A percentile compares a stretch with the other conserved stretches of the same genome.
phyloP scores from a whole-genome alignment of 2,329 filamentous ascomycete species.

The Ramichloridium luteum region DNA sequence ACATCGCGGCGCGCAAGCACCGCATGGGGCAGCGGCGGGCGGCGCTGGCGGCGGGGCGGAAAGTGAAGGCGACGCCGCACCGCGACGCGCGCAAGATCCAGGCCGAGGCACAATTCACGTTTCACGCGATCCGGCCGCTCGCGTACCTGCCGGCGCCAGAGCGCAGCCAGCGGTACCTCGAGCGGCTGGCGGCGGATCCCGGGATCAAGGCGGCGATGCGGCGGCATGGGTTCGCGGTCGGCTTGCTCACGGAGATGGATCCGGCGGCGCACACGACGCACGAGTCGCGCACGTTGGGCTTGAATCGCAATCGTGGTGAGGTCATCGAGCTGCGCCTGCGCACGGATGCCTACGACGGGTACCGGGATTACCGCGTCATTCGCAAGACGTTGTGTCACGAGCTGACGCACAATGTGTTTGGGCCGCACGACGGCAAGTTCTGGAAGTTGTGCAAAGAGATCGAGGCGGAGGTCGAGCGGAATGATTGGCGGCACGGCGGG shows the following conservation, averaged over 20 bases:
- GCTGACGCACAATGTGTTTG: slow-evolving; percentile 79
- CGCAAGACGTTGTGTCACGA: slow-evolving; percentile 90
- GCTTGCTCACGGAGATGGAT: slow-evolving; percentile 89
- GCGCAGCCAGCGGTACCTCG: slow-evolving; percentile 57
- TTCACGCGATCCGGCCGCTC: slow-evolving; percentile 64
- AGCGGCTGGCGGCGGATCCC: slow-evolving; percentile 65
- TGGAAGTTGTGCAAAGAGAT: slow-evolving; percentile 83
- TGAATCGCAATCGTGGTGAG: slow-evolving; percentile 80
- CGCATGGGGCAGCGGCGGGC: slow-evolving; percentile 31
- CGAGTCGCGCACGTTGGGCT: slow-evolving; percentile 67
- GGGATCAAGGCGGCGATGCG: slow-evolving; percentile 78
- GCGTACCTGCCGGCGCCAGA: slow-evolving; percentile 64
- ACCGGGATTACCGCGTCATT: slow-evolving; percentile 83
- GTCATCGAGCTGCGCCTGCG: slow-evolving; percentile 80
- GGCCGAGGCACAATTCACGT: slow-evolving; percentile 64
- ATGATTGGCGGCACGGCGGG: slow-evolving; percentile 66
- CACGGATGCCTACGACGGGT: slow-evolving; percentile 92
- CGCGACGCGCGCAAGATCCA: slow-evolving; percentile 36
- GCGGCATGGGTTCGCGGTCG: slow-evolving; percentile 72
- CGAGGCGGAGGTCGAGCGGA: slow-evolving; percentile 69
- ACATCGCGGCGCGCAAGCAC: slow-evolving; percentile 38
- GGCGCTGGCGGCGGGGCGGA: slow-evolving; percentile 29
- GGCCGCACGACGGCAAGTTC: slow-evolving; percentile 73
- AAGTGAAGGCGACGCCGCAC: slow-evolving; percentile 23
- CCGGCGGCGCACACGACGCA: slow-evolving; percentile 71